Percentiles rank a stretch among this genome's conserved stretches.
phyloP scores from a whole-genome alignment of 163 green algal genomes.

The Volvox carteri region DNA sequence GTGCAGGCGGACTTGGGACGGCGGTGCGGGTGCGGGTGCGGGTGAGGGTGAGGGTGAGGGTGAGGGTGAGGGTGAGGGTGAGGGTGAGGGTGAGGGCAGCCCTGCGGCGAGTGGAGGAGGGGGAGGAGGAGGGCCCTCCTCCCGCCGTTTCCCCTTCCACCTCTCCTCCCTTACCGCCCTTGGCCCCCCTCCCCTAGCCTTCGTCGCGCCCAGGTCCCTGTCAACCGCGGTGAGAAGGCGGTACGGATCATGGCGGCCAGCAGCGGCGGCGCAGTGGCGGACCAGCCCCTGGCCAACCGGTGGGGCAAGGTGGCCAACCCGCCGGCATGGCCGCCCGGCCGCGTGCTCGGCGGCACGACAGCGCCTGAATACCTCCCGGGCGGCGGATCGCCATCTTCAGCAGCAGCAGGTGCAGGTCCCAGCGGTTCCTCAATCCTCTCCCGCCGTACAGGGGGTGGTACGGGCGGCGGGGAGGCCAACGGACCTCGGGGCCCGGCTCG shows the following conservation, averaged over 20 bases:
- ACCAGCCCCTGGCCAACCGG: conserved; percentile 55
- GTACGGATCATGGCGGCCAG: conserved; percentile 67
- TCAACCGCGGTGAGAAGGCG: conserved; percentile 57
- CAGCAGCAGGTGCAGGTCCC: too few relatives aligned
- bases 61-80: neutral
- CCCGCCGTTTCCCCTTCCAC: too few relatives aligned
- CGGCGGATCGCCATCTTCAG: neutral
- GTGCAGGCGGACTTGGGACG: too few relatives aligned
- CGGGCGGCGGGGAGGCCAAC: neutral
- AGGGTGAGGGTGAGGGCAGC: too few relatives aligned
- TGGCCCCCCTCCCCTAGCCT: conserved; percentile 51
- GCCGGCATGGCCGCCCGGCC: conserved; percentile 25
- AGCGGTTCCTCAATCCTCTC: neutral
- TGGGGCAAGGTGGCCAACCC: conserved; percentile 54
- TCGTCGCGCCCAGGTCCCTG: conserved; percentile 48
- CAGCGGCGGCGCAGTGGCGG: conserved; percentile 59
- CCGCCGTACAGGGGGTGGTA: neutral
- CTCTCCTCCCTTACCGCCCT: neutral
- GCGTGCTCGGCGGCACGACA: neutral
- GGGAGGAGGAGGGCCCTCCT: too few relatives aligned
- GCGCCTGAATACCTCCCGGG: conserved; percentile 1
- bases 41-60: too few relatives aligned
- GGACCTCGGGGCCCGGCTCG: neutral
- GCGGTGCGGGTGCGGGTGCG: too few relatives aligned
- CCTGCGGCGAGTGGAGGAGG: neutral